Evolutionary conservation across 306 rosid genomes (phyloP).

Genomic region (Citrullus mucosospermus): DNA sequence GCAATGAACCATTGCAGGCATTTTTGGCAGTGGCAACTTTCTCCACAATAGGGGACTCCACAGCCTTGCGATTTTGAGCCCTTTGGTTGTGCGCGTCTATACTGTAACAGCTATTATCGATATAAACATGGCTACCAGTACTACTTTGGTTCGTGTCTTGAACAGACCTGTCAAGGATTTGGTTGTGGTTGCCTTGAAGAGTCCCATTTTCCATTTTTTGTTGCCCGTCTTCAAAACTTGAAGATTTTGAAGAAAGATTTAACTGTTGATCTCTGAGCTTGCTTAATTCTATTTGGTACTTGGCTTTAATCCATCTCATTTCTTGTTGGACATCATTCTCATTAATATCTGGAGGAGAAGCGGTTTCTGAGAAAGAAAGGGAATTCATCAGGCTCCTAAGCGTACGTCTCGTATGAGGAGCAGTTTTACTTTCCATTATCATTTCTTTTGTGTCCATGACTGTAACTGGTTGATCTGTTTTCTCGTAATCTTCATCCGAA

Average conservation of each 20-base stretch:
- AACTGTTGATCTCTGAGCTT: conserved; percentile 38
- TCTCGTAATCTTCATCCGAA: conserved; percentile 52
- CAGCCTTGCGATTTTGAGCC: conserved; percentile 32
- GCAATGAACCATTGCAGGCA: conserved; percentile 28
- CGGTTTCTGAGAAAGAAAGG: conserved; percentile 20
- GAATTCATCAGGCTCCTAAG: conserved; percentile 25
- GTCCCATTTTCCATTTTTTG: conserved; percentile 20
- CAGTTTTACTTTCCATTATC: conserved; percentile 18
- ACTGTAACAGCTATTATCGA: conserved; percentile 27
- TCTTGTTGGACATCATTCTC: conserved; percentile 44
- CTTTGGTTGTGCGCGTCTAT: conserved; percentile 27
- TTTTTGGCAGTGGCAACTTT: neutral
- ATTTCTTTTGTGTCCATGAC: conserved; percentile 17
- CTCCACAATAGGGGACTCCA: neutral
- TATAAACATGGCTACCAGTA: neutral
- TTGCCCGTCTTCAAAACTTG: conserved; percentile 14
- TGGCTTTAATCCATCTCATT: conserved; percentile 67
- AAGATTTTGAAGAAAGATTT: conserved; percentile 23
- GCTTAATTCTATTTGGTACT: conserved; percentile 46
- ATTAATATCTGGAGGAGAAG: conserved; percentile 16
- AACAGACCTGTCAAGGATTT: conserved; percentile 8
- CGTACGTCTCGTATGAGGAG: conserved; percentile 15
- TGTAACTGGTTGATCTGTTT: conserved; percentile 16
- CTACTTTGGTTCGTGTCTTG: neutral
- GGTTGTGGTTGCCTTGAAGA: conserved; percentile 7